Evolutionary conservation across 371 early-diverging fungal genomes (phyloP).

Genomic region (Lichtheimia ramosa): DNA sequence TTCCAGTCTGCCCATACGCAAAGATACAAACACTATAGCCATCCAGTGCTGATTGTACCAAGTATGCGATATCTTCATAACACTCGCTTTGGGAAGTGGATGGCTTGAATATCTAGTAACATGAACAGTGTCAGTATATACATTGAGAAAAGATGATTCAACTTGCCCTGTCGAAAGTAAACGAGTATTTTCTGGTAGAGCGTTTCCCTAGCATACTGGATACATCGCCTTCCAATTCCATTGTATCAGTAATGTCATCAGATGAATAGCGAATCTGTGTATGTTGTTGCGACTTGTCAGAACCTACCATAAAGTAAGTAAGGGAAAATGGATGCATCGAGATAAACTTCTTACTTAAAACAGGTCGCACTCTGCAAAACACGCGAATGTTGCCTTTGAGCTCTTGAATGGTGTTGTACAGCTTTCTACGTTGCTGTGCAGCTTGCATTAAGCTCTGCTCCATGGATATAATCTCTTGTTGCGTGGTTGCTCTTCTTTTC

Average conservation of each 20-base stretch:
- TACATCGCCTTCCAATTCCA: slow-evolving; percentile 48
- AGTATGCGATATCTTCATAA: slow-evolving; percentile 92
- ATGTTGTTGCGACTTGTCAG: slow-evolving; percentile 16
- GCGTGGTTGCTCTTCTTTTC: no score
- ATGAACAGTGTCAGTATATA: background rate
- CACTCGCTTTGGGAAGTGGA: slow-evolving; percentile 75
- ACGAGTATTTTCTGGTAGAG: slow-evolving; percentile 61
- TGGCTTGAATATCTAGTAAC: slow-evolving; percentile 70
- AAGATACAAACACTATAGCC: slow-evolving; percentile 99
- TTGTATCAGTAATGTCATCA: slow-evolving; percentile 43
- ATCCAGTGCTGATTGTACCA: slow-evolving; percentile 95
- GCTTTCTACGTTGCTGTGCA: slow-evolving; percentile 58
- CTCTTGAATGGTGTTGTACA: slow-evolving; percentile 95
- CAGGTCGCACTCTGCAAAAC: slow-evolving; percentile 94
- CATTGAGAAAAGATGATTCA: no score
- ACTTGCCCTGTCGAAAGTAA: slow-evolving; percentile 73
- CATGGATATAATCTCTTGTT: no score
- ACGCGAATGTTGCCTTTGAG: slow-evolving; percentile 98
- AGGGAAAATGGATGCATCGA: no score
- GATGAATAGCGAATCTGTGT: slow-evolving; percentile 44
- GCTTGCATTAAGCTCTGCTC: no score
- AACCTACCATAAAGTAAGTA: slow-evolving; percentile 9
- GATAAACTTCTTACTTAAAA: slow-evolving; percentile 25
- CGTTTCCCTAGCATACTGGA: slow-evolving; percentile 35
- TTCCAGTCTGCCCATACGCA: slow-evolving; percentile 99